Percentiles rank a stretch among this genome's conserved stretches.
phyloP scores from a whole-genome alignment of 805 yeast genomes.

The Candida tallmaniae region DNA sequence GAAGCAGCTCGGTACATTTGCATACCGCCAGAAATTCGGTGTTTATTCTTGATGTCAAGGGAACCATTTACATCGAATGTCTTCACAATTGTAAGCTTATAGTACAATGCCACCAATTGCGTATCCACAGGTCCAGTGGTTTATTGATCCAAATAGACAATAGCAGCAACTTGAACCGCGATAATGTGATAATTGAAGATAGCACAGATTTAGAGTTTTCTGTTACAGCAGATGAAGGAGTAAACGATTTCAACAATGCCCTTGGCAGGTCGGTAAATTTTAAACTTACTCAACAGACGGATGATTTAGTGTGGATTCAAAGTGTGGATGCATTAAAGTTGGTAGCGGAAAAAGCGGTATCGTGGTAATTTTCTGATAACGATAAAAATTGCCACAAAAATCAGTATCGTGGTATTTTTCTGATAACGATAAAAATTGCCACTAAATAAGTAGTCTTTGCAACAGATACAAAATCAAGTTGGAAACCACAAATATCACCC shows the following conservation, averaged over 20 bases:
- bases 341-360: too few species aligned
- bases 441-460: too few species aligned
- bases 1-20: conserved; percentile 20
- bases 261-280: too few species aligned
- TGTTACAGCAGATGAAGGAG: conserved; percentile 7
- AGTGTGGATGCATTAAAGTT: too few species aligned
- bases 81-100: conserved; percentile 14
- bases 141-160: conserved; percentile 16
- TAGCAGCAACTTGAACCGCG: conserved; percentile 3
- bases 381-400: too few species aligned
- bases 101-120: conserved; percentile 25
- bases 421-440: too few species aligned
- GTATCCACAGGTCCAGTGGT: conserved; percentile 21
- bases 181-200: conserved; percentile 27
- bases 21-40: conserved; percentile 13
- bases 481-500: too few species aligned
- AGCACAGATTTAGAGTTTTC: conserved; percentile 16
- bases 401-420: too few species aligned
- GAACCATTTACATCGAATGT: conserved; percentile 28
- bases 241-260: conserved; percentile 31
- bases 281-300: too few species aligned
- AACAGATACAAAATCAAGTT: too few species aligned
- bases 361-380: too few species aligned
- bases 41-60: conserved; percentile 17
- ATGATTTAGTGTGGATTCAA: too few species aligned